Conservation (phyloP, 768 basidiomycete species). For the Amylocystis lapponica region DNA sequence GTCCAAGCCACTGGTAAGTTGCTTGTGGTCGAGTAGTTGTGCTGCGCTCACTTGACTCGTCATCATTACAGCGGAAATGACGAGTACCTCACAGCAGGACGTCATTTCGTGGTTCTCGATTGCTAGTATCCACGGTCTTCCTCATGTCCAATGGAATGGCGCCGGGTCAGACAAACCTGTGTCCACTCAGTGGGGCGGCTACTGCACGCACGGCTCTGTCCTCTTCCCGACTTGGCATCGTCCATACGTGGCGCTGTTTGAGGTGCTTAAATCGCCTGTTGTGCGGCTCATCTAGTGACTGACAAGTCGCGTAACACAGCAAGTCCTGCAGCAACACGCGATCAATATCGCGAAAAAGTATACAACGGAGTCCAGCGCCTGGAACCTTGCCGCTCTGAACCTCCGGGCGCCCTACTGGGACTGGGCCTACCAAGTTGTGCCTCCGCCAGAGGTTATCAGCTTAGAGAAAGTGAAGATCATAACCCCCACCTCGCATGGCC, state of each 20-base stretch:
- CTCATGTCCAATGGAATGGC: conserved; percentile 40
- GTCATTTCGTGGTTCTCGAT: conserved; percentile 39
- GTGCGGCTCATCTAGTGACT: too few relatives aligned
- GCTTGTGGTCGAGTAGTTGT: too few relatives aligned
- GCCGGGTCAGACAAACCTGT: conserved; percentile 24
- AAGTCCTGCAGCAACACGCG: conserved; percentile 40
- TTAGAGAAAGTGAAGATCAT: too few relatives aligned
- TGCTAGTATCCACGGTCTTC: conserved; percentile 48
- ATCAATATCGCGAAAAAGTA: conserved; percentile 37
- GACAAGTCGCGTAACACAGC: conserved; percentile 26
- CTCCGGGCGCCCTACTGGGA: conserved; percentile 47
- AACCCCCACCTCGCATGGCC: conserved; percentile 29
- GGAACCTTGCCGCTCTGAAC: conserved; percentile 29
- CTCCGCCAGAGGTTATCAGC: too few relatives aligned
- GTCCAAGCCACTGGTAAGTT: conserved; percentile 43
- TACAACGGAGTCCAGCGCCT: conserved; percentile 15
- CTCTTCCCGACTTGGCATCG: conserved; percentile 55
- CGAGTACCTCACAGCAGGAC: too few relatives aligned
- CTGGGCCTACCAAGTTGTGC: conserved; percentile 34
- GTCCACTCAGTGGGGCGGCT: conserved; percentile 34
- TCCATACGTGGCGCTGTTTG: conserved; percentile 44
- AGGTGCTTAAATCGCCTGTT: too few relatives aligned
- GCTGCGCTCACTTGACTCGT: too few relatives aligned
- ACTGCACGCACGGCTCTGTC: conserved; percentile 49
- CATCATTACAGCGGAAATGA: too few relatives aligned